A percentile compares a stretch with the other conserved stretches of the same genome.
Evolutionary conservation across 1,139 yeast genomes (phyloP).

Genomic region (Casaregolazyma lundiana): DNA sequence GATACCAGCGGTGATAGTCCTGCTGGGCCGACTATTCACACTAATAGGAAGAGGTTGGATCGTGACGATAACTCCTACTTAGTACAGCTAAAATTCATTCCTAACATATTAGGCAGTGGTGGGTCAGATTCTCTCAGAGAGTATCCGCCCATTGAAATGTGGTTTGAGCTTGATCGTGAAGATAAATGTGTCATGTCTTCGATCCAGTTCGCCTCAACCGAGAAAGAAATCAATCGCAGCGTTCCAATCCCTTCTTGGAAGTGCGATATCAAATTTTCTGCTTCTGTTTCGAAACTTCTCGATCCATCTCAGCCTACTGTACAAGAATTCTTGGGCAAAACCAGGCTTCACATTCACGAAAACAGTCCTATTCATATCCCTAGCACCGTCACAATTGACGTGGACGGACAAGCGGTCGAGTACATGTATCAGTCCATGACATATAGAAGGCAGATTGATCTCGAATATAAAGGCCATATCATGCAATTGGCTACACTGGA

Average conservation of each 20-base stretch:
- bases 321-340: conserved; percentile 37
- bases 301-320: conserved; percentile 34
- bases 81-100: conserved; percentile 48
- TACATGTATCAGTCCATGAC: conserved; percentile 44
- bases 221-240: conserved; percentile 42
- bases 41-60: neutral
- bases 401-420: conserved; percentile 36
- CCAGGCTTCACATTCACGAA: conserved; percentile 43
- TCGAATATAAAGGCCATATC: conserved; percentile 35
- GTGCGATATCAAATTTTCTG: conserved; percentile 45
- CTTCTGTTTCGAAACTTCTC: conserved; percentile 36
- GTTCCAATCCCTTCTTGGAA: conserved; percentile 40
- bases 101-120: conserved; percentile 37
- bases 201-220: conserved; percentile 44
- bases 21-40: neutral
- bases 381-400: conserved; percentile 37
- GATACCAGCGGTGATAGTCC: neutral
- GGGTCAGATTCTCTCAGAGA: conserved; percentile 22
- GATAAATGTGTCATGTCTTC: conserved; percentile 41
- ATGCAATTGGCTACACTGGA: conserved; percentile 49
- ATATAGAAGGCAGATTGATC: conserved; percentile 44
- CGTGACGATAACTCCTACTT: conserved; percentile 31
- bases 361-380: conserved; percentile 36
- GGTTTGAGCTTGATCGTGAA: conserved; percentile 43
- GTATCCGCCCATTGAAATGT: conserved; percentile 53